phyloP scores from a whole-genome alignment of 768 basidiomycete genomes.

The Lentinula lateritia region DNA sequence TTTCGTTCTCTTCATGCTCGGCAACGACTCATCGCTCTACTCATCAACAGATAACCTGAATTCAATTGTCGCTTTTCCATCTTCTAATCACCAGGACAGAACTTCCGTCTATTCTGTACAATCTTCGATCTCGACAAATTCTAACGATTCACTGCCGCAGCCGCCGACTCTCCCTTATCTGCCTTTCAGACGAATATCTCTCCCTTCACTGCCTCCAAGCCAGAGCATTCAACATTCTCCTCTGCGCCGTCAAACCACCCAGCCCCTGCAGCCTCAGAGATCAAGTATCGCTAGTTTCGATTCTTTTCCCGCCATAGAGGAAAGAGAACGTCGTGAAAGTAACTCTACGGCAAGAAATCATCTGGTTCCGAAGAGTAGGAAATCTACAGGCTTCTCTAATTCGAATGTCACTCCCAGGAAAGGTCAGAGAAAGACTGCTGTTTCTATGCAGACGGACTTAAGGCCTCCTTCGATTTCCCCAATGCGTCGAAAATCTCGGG shows the following conservation, averaged over 20 bases:
- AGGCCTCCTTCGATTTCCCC: not conserved
- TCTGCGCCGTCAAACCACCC: slow-evolving; percentile 55
- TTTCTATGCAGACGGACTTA: not conserved
- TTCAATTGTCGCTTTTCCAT: slow-evolving; percentile 24
- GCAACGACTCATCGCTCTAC: not conserved
- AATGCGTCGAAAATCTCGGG: not conserved
- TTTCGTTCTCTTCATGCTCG: not conserved
- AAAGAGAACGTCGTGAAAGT: slow-evolving; percentile 25
- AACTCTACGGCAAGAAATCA: slow-evolving; percentile 26
- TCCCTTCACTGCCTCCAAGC: slow-evolving; percentile 52
- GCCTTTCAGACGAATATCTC: slow-evolving; percentile 59
- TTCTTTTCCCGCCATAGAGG: slow-evolving; percentile 46
- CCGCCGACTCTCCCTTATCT: slow-evolving; percentile 43
- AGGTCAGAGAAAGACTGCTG: not conserved
- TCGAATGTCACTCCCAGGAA: slow-evolving; percentile 19
- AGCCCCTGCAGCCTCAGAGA: slow-evolving; percentile 1
- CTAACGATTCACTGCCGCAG: slow-evolving; percentile 13
- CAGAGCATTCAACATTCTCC: slow-evolving; percentile 28
- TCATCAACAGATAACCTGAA: not conserved
- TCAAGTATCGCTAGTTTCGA: slow-evolving; percentile 71
- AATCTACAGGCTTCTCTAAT: slow-evolving; percentile 15
- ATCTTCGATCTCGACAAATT: slow-evolving; percentile 7
- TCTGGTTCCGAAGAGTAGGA: slow-evolving; percentile 19
- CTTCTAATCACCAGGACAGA: slow-evolving; percentile 11
- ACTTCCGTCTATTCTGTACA: slow-evolving; percentile 6